Conservation (phyloP, 805 yeast species). For the Starmerella vaccinii region DNA sequence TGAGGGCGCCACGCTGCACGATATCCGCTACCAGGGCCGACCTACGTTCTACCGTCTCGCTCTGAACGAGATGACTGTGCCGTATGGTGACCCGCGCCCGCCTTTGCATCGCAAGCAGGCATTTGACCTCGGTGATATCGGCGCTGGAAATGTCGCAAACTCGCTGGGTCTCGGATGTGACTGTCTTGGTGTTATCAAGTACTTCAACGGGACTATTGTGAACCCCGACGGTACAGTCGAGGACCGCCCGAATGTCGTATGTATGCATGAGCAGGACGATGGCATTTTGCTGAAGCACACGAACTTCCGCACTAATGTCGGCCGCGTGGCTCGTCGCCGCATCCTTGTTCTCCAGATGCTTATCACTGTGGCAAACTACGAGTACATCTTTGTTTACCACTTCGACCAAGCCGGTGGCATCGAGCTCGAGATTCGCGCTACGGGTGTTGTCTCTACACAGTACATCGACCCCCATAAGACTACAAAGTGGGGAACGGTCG, state of each 20-base stretch:
- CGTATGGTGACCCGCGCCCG: constrained; percentile 73
- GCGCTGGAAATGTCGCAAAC: constrained; percentile 66
- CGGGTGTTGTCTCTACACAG: constrained; percentile 78
- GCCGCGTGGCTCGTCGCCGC: constrained; percentile 64
- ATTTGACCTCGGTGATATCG: constrained; percentile 74
- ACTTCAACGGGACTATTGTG: constrained; percentile 51
- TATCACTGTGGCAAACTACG: constrained; percentile 78
- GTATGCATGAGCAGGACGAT: constrained; percentile 78
- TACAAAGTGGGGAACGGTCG: constrained; percentile 59
- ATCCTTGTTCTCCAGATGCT: constrained; percentile 70
- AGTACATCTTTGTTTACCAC: constrained; percentile 60
- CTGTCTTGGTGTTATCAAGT: constrained; percentile 69
- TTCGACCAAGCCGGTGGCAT: constrained; percentile 71
- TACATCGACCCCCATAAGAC: constrained; percentile 65
- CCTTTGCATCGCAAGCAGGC: constrained; percentile 82
- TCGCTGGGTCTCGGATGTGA: constrained; percentile 64
- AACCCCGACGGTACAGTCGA: constrained; percentile 52
- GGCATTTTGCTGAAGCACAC: constrained; percentile 70
- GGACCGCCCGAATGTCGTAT: constrained; percentile 56
- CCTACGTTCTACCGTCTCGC: constrained; percentile 63
- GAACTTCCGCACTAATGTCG: constrained; percentile 66
- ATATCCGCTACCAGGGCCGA: constrained; percentile 65
- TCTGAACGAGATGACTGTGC: constrained; percentile 76
- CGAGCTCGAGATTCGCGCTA: constrained; percentile 70
- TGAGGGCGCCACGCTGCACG: constrained; percentile 70